A percentile compares a stretch with the other conserved stretches of the same genome.
phyloP scores from a whole-genome alignment of 371 early-diverging fungal species.

The Rhizomucor miehei region DNA sequence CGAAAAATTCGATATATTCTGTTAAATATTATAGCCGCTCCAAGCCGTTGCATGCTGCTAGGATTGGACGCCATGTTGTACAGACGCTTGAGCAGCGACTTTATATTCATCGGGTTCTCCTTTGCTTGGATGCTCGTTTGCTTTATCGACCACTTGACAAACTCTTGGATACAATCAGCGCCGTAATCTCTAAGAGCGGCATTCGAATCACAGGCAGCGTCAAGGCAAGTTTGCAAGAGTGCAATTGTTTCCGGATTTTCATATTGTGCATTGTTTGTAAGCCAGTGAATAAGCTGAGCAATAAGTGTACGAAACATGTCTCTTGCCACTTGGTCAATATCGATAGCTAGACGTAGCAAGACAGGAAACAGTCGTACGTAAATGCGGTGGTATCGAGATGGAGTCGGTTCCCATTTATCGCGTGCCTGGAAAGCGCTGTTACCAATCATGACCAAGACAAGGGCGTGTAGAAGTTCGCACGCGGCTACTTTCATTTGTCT shows the following conservation, averaged over 20 bases:
- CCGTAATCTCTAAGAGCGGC: slow-evolving; percentile 73
- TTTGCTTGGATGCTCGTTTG: slow-evolving; percentile 47
- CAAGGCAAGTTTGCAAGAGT: slow-evolving; percentile 66
- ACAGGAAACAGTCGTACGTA: slow-evolving; percentile 69
- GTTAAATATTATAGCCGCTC: slow-evolving; percentile 71
- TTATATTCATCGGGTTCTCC: slow-evolving; percentile 60
- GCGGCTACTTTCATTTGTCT: slow-evolving; percentile 75
- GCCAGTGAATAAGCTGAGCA: slow-evolving; percentile 76
- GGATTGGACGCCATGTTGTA: slow-evolving; percentile 63
- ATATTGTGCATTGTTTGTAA: slow-evolving; percentile 69
- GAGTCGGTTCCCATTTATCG: slow-evolving; percentile 26
- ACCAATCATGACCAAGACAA: slow-evolving; percentile 72
- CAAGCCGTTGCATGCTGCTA: slow-evolving; percentile 63
- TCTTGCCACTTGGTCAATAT: slow-evolving; percentile 68
- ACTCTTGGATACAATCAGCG: slow-evolving; percentile 72
- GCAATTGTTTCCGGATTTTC: slow-evolving; percentile 77
- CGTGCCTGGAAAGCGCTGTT: slow-evolving; percentile 55
- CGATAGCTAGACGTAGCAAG: slow-evolving; percentile 67
- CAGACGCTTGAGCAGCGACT: slow-evolving; percentile 65
- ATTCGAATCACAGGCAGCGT: slow-evolving; percentile 57
- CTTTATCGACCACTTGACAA: slow-evolving; percentile 75
- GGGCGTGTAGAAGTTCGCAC: slow-evolving; percentile 73
- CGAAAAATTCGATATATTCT: slow-evolving; percentile 67
- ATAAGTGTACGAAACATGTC: slow-evolving; percentile 63
- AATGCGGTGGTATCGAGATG: slow-evolving; percentile 61